These are phyloP conservation scores for Claviceps cyperi DNA, from an alignment of 2,329 filamentous ascomycete genomes.

Conservation along the genomic window DNA sequence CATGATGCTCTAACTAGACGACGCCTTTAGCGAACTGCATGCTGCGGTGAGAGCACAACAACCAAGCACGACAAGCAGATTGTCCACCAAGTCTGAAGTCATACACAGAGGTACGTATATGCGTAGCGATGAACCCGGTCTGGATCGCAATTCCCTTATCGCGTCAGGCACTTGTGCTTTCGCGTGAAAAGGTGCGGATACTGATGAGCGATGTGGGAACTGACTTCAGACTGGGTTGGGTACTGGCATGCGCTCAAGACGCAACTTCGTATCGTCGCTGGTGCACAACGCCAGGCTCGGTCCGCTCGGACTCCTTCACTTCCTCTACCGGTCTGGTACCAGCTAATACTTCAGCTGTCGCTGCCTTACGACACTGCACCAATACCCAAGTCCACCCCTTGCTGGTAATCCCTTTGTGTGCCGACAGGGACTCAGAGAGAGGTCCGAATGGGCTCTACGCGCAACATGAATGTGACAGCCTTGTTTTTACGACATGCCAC, in stretches of 20 bases:
- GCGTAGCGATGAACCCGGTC: constrained; percentile 1
- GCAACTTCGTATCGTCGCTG: neutral
- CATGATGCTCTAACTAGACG: neutral
- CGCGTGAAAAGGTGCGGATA: neutral
- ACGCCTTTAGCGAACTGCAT: neutral
- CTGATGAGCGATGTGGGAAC: neutral
- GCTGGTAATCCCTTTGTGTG: neutral
- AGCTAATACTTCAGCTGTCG: constrained; percentile 5
- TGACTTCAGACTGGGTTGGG: neutral
- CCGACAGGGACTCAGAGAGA: neutral
- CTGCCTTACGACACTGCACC: constrained; percentile 5
- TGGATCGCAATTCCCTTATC: constrained; percentile 3
- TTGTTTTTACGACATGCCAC: neutral
- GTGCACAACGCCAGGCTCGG: neutral
- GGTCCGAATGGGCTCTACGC: neutral
- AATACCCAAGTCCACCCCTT: constrained; percentile 5
- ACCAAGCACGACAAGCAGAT: neutral
- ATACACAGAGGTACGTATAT: neutral
- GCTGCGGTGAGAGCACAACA: neutral
- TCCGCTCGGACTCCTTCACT: neutral
- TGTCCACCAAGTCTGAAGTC: neutral
- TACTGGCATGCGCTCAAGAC: neutral
- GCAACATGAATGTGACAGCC: neutral
- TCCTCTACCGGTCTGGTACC: constrained; percentile 8
- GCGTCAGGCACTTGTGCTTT: neutral